phyloP scores from a whole-genome alignment of 2,329 filamentous ascomycete genomes.

The Colletotrichum shisoi region DNA sequence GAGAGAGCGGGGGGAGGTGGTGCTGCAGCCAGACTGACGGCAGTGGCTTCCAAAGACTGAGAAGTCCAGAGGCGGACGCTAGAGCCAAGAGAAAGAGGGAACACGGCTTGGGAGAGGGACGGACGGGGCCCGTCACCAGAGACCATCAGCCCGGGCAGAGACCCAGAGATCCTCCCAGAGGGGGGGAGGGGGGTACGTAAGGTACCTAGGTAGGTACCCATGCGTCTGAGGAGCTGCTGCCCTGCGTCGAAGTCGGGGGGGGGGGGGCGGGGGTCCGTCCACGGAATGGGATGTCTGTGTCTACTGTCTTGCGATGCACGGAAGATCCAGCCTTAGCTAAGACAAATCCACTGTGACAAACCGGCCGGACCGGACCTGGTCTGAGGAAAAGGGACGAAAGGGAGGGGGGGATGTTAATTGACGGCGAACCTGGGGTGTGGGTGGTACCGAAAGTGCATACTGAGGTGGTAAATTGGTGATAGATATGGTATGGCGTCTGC shows the following conservation, averaged over 20 bases:
- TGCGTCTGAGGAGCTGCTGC: constrained; percentile 6
- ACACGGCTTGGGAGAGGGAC: not conserved
- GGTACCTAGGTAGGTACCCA: not conserved
- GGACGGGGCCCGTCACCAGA: constrained; percentile 11
- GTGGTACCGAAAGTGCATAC: constrained; percentile 18
- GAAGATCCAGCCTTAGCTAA: constrained; percentile 29
- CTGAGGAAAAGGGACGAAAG: not conserved
- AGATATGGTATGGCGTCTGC: not conserved
- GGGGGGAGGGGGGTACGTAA: too few species aligned
- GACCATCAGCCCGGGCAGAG: constrained; percentile 7
- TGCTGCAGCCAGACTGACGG: not conserved
- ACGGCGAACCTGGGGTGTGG: constrained; percentile 25
- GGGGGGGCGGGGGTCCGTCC: not conserved
- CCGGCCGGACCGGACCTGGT: constrained; percentile 12
- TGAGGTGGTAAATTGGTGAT: not conserved
- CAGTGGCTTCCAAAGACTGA: constrained; percentile 5
- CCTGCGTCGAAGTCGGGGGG: not conserved
- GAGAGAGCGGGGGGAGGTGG: constrained; percentile 1
- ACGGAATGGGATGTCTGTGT: not conserved
- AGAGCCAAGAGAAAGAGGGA: constrained; percentile 1
- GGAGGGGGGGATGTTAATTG: too few species aligned
- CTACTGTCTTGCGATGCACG: constrained; percentile 13
- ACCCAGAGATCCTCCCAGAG: not conserved
- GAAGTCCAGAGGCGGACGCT: not conserved
- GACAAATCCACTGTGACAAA: constrained; percentile 22